A percentile compares a stretch with the other conserved stretches of the same genome.
Conservation (phyloP, 2,329 filamentous ascomycete species). For the Nannizzia gypsea region DNA sequence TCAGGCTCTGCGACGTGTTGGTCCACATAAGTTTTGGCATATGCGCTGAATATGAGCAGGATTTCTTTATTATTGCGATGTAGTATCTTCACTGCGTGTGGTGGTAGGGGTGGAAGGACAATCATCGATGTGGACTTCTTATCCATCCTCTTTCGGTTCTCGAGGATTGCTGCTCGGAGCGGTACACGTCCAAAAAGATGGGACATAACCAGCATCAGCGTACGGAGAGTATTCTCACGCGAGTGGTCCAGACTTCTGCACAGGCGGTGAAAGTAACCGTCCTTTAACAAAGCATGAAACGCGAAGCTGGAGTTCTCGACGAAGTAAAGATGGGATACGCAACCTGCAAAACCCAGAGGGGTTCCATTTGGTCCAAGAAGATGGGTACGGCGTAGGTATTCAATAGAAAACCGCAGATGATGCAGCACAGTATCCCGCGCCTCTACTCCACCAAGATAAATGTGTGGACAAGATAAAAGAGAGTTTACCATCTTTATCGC, state of each 20-base stretch:
- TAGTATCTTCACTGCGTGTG: slow-evolving; percentile 45
- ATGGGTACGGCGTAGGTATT: slow-evolving; percentile 59
- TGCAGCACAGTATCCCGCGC: slow-evolving; percentile 60
- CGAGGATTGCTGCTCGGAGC: slow-evolving; percentile 35
- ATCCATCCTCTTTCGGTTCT: slow-evolving; percentile 38
- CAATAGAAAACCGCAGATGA: slow-evolving; percentile 68
- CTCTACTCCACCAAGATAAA: slow-evolving; percentile 59
- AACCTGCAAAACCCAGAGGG: slow-evolving; percentile 60
- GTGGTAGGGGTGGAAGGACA: slow-evolving; percentile 52
- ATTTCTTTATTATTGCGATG: slow-evolving; percentile 53
- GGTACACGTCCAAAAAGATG: slow-evolving; percentile 54
- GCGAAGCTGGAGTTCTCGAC: slow-evolving; percentile 65
- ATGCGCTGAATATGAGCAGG: slow-evolving; percentile 53
- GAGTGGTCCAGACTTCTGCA: slow-evolving; percentile 39
- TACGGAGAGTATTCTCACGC: slow-evolving; percentile 41
- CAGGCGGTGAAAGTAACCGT: slow-evolving; percentile 56
- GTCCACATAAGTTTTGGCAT: slow-evolving; percentile 56
- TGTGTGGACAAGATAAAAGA: slow-evolving; percentile 55
- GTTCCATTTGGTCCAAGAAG: slow-evolving; percentile 50
- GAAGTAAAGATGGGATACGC: slow-evolving; percentile 62
- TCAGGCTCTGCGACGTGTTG: slow-evolving; percentile 50
- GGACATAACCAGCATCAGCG: slow-evolving; percentile 55
- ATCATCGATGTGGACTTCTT: slow-evolving; percentile 52
- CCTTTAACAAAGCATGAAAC: slow-evolving; percentile 61
- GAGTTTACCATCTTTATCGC: slow-evolving; percentile 52